Evolutionary conservation across 1,139 yeast species (phyloP).

Genomic region (Zhuliangozyma parablackwelliae): DNA sequence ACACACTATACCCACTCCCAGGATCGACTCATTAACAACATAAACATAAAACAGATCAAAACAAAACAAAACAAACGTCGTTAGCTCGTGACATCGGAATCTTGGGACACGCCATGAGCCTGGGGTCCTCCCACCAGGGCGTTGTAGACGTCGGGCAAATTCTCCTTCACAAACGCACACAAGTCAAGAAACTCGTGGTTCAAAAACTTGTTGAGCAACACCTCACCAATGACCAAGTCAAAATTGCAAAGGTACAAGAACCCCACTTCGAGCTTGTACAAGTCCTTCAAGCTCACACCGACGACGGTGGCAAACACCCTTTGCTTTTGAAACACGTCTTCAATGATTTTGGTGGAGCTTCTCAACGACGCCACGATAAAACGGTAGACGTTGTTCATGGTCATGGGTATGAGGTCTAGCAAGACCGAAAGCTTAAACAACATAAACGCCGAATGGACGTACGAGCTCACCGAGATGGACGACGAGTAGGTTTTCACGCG

Average conservation of each 20-base stretch:
- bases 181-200: conserved; percentile 24
- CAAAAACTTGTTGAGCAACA: conserved; percentile 29
- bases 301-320: conserved; percentile 42
- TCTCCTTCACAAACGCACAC: conserved; percentile 14
- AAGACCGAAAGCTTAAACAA: conserved; percentile 33
- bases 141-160: conserved; percentile 6
- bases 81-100: too few species aligned
- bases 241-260: conserved; percentile 41
- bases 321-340: conserved; percentile 44
- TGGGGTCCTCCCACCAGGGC: too few species aligned
- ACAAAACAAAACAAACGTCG: too few species aligned
- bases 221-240: conserved; percentile 34
- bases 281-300: conserved; percentile 37
- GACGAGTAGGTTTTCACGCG: conserved; percentile 42
- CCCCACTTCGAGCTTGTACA: conserved; percentile 37
- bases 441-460: conserved; percentile 39
- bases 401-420: conserved; percentile 29
- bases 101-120: too few species aligned
- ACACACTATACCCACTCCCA: too few species aligned
- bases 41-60: too few species aligned
- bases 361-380: conserved; percentile 40
- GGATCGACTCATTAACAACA: too few species aligned
- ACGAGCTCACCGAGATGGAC: conserved; percentile 37
- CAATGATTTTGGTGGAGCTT: conserved; percentile 41
- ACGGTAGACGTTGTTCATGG: conserved; percentile 33